A percentile compares a stretch with the other conserved stretches of the same genome.
Evolutionary conservation across 352 stramenopile species (phyloP).

Genomic region (Halophytophthora batemanensis): DNA sequence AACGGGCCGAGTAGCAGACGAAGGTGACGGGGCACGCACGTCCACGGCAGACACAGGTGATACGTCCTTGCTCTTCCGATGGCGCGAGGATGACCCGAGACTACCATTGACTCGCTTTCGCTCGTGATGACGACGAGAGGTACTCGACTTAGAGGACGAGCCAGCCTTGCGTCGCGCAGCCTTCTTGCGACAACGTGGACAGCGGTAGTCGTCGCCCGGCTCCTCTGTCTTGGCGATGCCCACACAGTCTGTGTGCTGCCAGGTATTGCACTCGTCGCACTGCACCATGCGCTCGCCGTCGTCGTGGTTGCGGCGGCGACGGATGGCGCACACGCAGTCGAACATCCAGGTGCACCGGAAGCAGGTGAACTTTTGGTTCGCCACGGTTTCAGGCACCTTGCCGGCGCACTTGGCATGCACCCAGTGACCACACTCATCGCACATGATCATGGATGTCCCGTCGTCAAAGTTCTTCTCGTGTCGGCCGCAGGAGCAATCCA

Average conservation of each 20-base stretch:
- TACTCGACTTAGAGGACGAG: constrained; percentile 1
- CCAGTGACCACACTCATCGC: constrained; percentile 52
- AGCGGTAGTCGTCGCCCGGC: constrained; percentile 52
- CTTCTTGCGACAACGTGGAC: constrained; percentile 44
- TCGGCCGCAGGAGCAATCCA: constrained; percentile 53
- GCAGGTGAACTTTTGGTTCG: constrained; percentile 57
- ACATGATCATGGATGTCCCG: constrained; percentile 62
- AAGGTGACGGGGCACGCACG: constrained; percentile 16
- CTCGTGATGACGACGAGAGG: constrained; percentile 5
- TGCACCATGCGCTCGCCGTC: constrained; percentile 70
- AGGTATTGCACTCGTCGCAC: constrained; percentile 65
- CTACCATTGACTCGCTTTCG: constrained; percentile 11
- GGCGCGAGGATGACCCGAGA: constrained; percentile 3
- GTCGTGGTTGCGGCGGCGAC: constrained; percentile 55
- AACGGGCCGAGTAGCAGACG: constrained; percentile 4
- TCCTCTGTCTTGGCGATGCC: constrained; percentile 50
- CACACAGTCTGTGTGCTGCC: constrained; percentile 71
- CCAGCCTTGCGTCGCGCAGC: constrained; percentile 16
- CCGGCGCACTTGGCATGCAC: constrained; percentile 59
- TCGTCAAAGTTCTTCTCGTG: constrained; percentile 60
- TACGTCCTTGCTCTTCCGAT: constrained; percentile 15
- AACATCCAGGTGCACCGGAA: constrained; percentile 73
- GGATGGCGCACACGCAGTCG: constrained; percentile 58
- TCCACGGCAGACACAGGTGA: constrained; percentile 14
- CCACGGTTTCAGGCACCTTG: constrained; percentile 27